Evolutionary conservation across 2,329 filamentous ascomycete genomes (phyloP).

Genomic region (Colletotrichum horii): DNA sequence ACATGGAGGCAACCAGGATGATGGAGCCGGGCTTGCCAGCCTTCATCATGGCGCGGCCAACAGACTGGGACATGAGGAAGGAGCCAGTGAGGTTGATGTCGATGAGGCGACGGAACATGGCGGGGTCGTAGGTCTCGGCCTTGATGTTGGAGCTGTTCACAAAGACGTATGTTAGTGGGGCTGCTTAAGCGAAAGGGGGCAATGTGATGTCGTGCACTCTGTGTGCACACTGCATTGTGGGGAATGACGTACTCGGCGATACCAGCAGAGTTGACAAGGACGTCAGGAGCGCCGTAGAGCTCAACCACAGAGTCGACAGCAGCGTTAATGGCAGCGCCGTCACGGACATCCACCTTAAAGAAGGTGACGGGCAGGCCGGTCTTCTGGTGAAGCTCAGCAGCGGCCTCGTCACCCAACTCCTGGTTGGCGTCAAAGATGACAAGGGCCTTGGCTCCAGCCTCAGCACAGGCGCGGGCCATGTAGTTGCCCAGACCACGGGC

Average conservation of each 20-base stretch:
- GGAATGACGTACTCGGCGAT: conserved; percentile 65
- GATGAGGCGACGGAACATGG: conserved; percentile 79
- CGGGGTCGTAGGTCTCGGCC: conserved; percentile 76
- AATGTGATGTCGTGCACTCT: conserved; percentile 20
- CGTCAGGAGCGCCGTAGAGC: conserved; percentile 72
- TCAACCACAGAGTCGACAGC: conserved; percentile 71
- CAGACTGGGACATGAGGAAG: conserved; percentile 78
- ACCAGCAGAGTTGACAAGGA: conserved; percentile 81
- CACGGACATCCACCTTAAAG: conserved; percentile 80
- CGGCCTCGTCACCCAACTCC: conserved; percentile 73
- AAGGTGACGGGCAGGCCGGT: conserved; percentile 77
- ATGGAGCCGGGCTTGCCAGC: conserved; percentile 74
- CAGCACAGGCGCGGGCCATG: conserved; percentile 79
- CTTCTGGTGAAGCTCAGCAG: conserved; percentile 72
- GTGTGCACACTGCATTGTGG: conserved; percentile 26
- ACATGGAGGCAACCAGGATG: conserved; percentile 81
- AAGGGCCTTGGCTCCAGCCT: conserved; percentile 76
- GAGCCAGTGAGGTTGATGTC: conserved; percentile 84
- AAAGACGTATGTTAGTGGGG: conserved; percentile 11
- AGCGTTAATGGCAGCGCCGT: conserved; percentile 71
- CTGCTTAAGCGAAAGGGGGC: neutral
- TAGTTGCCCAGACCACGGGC: conserved; percentile 79
- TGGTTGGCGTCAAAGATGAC: conserved; percentile 81
- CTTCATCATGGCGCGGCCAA: conserved; percentile 76
- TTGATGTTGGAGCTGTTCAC: conserved; percentile 71